These are phyloP conservation scores for Talaromyces islandicus DNA, from an alignment of 2,329 filamentous ascomycete genomes.

Conservation along the genomic window DNA sequence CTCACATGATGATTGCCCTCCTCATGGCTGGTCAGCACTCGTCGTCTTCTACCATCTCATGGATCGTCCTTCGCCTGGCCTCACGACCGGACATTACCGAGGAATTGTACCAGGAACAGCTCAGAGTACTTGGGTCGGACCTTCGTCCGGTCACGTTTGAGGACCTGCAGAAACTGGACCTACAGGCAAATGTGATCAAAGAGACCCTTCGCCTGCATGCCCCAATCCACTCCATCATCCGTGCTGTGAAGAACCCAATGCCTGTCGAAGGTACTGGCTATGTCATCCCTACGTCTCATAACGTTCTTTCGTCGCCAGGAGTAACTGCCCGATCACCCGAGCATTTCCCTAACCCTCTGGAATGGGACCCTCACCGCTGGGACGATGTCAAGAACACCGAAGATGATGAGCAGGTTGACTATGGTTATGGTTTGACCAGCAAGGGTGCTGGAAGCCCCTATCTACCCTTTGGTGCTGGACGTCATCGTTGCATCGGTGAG, in stretches of 20 bases:
- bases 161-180: slow-evolving; percentile 53
- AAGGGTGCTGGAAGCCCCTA: slow-evolving; percentile 60
- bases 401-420: slow-evolving; percentile 54
- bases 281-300: slow-evolving; percentile 70
- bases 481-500: slow-evolving; percentile 70
- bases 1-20: slow-evolving; percentile 80
- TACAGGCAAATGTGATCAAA: slow-evolving; percentile 61
- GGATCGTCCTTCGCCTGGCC: slow-evolving; percentile 70
- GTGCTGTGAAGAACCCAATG: slow-evolving; percentile 64
- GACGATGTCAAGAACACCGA: slow-evolving; percentile 36
- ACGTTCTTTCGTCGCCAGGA: slow-evolving; percentile 74
- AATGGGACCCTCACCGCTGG: slow-evolving; percentile 60
- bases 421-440: slow-evolving; percentile 55
- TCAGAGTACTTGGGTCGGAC: slow-evolving; percentile 46
- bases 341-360: slow-evolving; percentile 54
- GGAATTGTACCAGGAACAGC: slow-evolving; percentile 64
- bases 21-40: slow-evolving; percentile 82
- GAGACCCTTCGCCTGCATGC: slow-evolving; percentile 67
- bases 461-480: slow-evolving; percentile 65
- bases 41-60: slow-evolving; percentile 69
- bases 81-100: slow-evolving; percentile 63
- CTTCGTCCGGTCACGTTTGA: slow-evolving; percentile 55
- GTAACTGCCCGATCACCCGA: slow-evolving; percentile 53
- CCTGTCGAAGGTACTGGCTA: slow-evolving; percentile 52
- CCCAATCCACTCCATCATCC: slow-evolving; percentile 68